Base-by-base conservation (phyloP, 345 rosid species). In the Xanthoceras sorbifolium region DNA sequence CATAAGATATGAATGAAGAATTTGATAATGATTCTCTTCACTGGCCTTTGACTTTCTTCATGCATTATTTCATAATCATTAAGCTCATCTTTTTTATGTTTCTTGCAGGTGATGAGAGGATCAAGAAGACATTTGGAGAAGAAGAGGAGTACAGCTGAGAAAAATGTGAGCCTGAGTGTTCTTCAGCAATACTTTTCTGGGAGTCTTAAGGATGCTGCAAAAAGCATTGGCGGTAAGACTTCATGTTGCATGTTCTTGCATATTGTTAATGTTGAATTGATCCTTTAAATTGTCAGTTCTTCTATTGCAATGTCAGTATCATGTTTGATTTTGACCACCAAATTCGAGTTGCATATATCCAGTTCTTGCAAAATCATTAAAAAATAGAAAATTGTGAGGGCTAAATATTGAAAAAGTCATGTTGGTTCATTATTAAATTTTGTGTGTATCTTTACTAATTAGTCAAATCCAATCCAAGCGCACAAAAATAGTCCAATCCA, bases 181-280 rank as follows among this genome's bases (percentile, higher is more conserved):
- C 98, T 94, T 64, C 94, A 89, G 84, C 94, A 91, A 76, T 89
- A 94, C 80, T 94, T 94, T 81, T 88, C 94, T 22, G 97, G 98
- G 79, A 94, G 97, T 85, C 85, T 94, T 67, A 94, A 94, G 84
- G 94, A 91, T 87, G 98, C 98, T 82, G 97, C 98, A 50, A 94
- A 92, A 87, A 87, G 93, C 84, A 90, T 94, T 78, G 93, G 98
- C 18, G 97, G 98, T 94, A 81, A 90, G 91, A 68, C 29, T 78
- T 55, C 18, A 59, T 75, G 61, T 75, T 57, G 29, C 54, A 25
- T 55, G 6, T 57, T 60, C 59, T 50, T 38, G 34, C 23, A 9
- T 36, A 38, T 59, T 8, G 11, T 71, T 38, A 38, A 38, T 59
- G 34, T 3, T 59, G 20, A 71, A 59, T 25, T 72, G 65, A 40